phyloP scores from a whole-genome alignment of 192 early-diverging fungal genomes.

The Pecoramyces ruminantium region DNA sequence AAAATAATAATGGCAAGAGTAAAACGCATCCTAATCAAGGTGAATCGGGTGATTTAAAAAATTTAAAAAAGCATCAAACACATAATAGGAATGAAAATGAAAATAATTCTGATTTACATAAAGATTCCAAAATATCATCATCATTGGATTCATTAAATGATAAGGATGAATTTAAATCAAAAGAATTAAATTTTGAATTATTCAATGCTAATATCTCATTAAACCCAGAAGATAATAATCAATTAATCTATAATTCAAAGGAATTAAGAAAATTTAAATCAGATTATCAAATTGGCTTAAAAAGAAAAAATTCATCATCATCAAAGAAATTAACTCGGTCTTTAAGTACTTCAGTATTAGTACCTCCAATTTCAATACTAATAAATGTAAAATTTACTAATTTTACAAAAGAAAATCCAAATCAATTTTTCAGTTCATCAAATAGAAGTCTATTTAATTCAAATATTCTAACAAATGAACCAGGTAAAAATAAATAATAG shows the following conservation, averaged over 20 bases:
- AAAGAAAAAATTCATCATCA: neutral
- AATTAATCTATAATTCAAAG: neutral
- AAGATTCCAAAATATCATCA: too few relatives aligned
- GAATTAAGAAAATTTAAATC: neutral
- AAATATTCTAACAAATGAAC: neutral
- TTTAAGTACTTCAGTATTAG: neutral
- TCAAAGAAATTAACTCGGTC: neutral
- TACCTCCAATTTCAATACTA: neutral
- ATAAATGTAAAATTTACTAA: neutral
- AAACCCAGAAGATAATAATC: neutral
- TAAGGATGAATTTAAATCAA: neutral
- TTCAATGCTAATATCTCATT: neutral
- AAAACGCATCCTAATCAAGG: neutral
- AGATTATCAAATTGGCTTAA: neutral
- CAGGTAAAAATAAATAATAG: neutral
- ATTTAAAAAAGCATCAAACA: neutral
- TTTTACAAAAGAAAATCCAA: neutral
- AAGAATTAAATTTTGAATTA: neutral
- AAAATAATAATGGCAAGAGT: too few relatives aligned
- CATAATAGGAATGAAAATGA: too few relatives aligned
- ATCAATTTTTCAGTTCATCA: neutral
- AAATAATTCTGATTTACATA: too few relatives aligned
- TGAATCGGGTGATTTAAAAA: neutral
- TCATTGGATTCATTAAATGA: too few relatives aligned
- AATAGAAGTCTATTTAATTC: neutral